A percentile compares a stretch with the other conserved stretches of the same genome.
phyloP scores from a whole-genome alignment of 2,329 filamentous ascomycete genomes.

The Elsinoe necatrix region DNA sequence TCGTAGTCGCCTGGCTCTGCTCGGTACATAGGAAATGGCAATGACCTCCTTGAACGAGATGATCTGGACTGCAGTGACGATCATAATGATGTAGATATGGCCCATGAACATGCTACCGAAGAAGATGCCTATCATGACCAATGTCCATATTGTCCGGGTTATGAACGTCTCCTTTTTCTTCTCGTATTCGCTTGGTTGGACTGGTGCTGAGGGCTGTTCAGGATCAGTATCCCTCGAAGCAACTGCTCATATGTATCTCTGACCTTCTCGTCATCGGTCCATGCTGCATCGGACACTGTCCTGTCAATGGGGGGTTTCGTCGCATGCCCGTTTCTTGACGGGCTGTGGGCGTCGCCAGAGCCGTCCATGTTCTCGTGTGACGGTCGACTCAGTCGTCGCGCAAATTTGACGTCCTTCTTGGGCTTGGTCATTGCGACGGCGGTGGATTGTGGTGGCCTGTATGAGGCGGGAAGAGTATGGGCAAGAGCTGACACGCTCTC shows the following conservation, averaged over 20 bases:
- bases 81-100: slow-evolving; percentile 91
- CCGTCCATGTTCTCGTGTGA: slow-evolving; percentile 57
- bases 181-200: slow-evolving; percentile 65
- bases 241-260: background rate
- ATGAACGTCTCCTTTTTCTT: slow-evolving; percentile 99
- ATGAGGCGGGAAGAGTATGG: background rate
- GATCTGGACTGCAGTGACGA: slow-evolving; percentile 90
- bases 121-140: slow-evolving; percentile 93
- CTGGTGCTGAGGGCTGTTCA: slow-evolving; percentile 18
- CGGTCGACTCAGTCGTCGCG: slow-evolving; percentile 50
- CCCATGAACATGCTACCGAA: slow-evolving; percentile 89
- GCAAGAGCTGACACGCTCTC: background rate
- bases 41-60: slow-evolving; percentile 99
- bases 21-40: slow-evolving; percentile 90
- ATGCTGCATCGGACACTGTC: slow-evolving; percentile 18
- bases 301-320: slow-evolving; percentile 18
- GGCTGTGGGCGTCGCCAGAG: slow-evolving; percentile 44
- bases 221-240: background rate
- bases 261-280: slow-evolving; percentile 20
- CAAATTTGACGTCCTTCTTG: slow-evolving; percentile 54
- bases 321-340: slow-evolving; percentile 35
- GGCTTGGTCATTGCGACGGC: slow-evolving; percentile 40
- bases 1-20: slow-evolving; percentile 76
- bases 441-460: background rate
- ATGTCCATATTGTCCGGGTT: slow-evolving; percentile 92